phyloP scores from a whole-genome alignment of 208 protist genomes.

The Borovskyia barvae region DNA sequence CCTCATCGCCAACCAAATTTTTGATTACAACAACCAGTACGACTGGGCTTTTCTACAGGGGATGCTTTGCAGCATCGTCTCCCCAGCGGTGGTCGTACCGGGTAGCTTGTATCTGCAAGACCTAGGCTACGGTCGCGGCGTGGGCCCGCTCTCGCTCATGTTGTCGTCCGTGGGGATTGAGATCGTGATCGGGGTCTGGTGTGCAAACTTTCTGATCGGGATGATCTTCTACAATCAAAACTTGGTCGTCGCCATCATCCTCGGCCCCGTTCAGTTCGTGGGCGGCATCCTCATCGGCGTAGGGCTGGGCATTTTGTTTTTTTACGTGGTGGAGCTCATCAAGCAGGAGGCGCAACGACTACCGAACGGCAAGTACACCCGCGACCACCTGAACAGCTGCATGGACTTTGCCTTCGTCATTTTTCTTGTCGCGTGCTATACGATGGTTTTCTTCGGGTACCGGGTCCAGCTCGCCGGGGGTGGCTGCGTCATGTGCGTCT shows the following conservation, averaged over 20 bases:
- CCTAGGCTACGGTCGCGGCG: slow-evolving; percentile 60
- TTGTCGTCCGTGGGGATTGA: slow-evolving; percentile 69
- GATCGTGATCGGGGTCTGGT: slow-evolving; percentile 79
- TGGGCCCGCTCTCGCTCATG: slow-evolving; percentile 64
- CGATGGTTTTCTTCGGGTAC: slow-evolving; percentile 76
- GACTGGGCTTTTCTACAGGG: slow-evolving; percentile 80
- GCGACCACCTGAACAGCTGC: slow-evolving; percentile 52
- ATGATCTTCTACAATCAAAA: slow-evolving; percentile 65
- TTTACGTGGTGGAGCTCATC: slow-evolving; percentile 67
- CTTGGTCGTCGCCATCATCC: slow-evolving; percentile 44
- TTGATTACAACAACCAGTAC: slow-evolving; percentile 69
- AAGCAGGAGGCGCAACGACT: slow-evolving; percentile 68
- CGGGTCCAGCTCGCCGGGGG: slow-evolving; percentile 56
- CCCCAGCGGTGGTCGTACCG: slow-evolving; percentile 73
- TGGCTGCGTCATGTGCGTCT: slow-evolving; percentile 70
- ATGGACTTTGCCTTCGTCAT: slow-evolving; percentile 59
- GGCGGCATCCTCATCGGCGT: slow-evolving; percentile 59
- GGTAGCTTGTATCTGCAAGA: slow-evolving; percentile 71
- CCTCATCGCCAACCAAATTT: slow-evolving; percentile 70
- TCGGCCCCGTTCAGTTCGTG: slow-evolving; percentile 74
- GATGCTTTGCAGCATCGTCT: slow-evolving; percentile 74
- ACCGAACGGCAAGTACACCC: slow-evolving; percentile 62
- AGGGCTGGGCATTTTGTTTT: slow-evolving; percentile 58
- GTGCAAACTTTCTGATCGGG: slow-evolving; percentile 73
- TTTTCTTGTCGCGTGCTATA: slow-evolving; percentile 41